Conservation (phyloP, 2,329 filamentous ascomycete species). For the Fusarium metavorans region DNA sequence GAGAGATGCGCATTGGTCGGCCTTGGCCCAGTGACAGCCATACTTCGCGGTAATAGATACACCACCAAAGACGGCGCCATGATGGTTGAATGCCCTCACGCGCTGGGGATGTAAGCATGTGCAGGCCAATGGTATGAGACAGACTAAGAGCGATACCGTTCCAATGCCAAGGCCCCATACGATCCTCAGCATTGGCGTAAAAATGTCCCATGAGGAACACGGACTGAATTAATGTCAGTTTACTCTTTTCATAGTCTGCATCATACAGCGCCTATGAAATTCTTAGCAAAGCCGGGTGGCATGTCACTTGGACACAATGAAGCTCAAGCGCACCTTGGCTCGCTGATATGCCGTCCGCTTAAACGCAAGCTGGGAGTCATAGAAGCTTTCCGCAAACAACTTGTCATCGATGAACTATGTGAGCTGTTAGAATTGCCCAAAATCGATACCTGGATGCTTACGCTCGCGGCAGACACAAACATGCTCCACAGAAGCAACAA, state of each 20-base stretch:
- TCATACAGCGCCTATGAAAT: constrained; percentile 37
- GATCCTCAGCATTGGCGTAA: constrained; percentile 55
- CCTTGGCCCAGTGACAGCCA: constrained; percentile 30
- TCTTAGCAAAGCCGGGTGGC: not conserved
- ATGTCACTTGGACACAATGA: rapidly evolving
- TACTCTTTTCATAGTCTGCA: constrained; percentile 52
- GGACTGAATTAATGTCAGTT: constrained; percentile 55
- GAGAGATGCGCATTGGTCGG: constrained; percentile 20
- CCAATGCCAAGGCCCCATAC: constrained; percentile 59
- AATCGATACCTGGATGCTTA: constrained; percentile 35
- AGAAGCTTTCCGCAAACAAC: not conserved
- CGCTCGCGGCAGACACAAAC: constrained; percentile 46
- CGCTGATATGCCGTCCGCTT: constrained; percentile 25
- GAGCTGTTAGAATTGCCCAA: not conserved
- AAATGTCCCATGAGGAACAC: constrained; percentile 57
- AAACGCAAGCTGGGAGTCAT: constrained; percentile 8
- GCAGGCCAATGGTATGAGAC: constrained; percentile 57
- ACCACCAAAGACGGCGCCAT: constrained; percentile 33
- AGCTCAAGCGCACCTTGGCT: constrained; percentile 13
- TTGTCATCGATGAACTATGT: constrained; percentile 19
- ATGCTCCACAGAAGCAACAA: constrained; percentile 46
- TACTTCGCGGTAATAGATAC: constrained; percentile 25
- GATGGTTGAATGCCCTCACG: not conserved
- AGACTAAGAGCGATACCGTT: constrained; percentile 57
- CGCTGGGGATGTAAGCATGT: constrained; percentile 31